A percentile compares a stretch with the other conserved stretches of the same genome.
Evolutionary conservation across 495 filamentous ascomycete genomes (phyloP).

Genomic region (Astrocystis sublimbata): DNA sequence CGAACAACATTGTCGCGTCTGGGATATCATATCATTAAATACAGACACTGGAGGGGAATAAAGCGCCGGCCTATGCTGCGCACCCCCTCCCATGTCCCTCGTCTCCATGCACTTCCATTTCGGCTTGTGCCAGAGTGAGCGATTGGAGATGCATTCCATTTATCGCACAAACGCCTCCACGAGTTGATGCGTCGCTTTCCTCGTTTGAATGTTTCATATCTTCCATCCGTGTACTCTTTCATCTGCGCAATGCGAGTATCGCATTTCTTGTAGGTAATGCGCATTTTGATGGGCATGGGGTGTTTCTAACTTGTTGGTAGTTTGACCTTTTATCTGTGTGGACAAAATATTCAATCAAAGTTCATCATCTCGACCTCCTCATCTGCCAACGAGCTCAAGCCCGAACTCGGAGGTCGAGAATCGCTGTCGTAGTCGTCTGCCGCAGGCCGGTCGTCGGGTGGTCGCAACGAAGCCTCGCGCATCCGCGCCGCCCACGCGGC

Average conservation of each 20-base stretch:
- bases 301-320: too few species aligned
- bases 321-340: too few species aligned
- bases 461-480: constrained; percentile 27
- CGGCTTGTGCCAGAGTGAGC: too few species aligned
- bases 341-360: constrained; percentile 20
- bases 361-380: constrained; percentile 46
- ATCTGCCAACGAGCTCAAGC: constrained; percentile 53
- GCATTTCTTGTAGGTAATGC: too few species aligned
- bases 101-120: too few species aligned
- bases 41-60: neutral
- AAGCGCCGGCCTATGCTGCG: constrained; percentile 8
- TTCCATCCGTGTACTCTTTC: too few species aligned
- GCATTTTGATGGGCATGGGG: too few species aligned
- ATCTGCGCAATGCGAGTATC: too few species aligned
- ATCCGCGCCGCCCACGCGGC: constrained; percentile 59
- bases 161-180: too few species aligned
- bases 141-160: too few species aligned
- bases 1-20: neutral
- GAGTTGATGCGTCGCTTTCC: too few species aligned
- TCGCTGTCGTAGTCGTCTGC: constrained; percentile 28
- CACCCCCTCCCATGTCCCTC: neutral
- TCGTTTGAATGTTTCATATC: too few species aligned
- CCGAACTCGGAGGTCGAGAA: constrained; percentile 51
- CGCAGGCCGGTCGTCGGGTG: constrained; percentile 19
- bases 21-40: neutral